phyloP scores from a whole-genome alignment of 2,329 filamentous ascomycete species.

The Phaeosphaeriaceae sp. region DNA sequence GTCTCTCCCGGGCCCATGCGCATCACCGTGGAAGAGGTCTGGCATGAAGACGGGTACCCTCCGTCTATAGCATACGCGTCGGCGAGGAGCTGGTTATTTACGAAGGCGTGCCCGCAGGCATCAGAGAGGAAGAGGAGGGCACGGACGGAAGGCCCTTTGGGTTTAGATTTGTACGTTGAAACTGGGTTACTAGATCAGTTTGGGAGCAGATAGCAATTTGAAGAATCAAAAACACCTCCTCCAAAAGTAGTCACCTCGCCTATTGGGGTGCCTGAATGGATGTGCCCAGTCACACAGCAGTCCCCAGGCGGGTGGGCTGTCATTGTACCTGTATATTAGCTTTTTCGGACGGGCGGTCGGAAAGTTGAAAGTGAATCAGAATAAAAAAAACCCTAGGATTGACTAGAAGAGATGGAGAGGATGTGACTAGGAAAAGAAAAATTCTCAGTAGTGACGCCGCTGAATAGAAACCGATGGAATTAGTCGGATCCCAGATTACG shows the following conservation, averaged over 20 bases:
- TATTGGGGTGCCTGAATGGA: constrained; percentile 57
- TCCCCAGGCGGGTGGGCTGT: constrained; percentile 57
- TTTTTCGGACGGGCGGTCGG: no score
- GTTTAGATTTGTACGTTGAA: no score
- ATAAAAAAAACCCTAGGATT: no score
- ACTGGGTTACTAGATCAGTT: neutral
- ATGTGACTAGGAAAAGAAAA: no score
- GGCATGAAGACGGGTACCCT: constrained; percentile 72
- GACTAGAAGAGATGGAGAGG: no score
- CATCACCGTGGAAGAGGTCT: constrained; percentile 75
- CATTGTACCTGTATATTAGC: no score
- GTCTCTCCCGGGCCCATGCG: no score
- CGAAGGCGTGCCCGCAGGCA: constrained; percentile 63
- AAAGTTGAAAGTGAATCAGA: no score
- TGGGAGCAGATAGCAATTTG: neutral
- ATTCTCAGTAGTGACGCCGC: no score
- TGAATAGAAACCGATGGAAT: no score
- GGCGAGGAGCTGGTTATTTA: constrained; percentile 65
- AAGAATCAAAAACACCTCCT: constrained; percentile 48
- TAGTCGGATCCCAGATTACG: no score
- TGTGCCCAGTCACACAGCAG: constrained; percentile 58
- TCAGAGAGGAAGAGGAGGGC: constrained; percentile 63
- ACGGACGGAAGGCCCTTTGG: constrained; percentile 59
- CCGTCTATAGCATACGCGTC: constrained; percentile 78
- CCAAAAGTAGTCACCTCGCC: constrained; percentile 57